phyloP scores from a whole-genome alignment of 805 yeast genomes.

The Cyberlindnera subsufficiens region DNA sequence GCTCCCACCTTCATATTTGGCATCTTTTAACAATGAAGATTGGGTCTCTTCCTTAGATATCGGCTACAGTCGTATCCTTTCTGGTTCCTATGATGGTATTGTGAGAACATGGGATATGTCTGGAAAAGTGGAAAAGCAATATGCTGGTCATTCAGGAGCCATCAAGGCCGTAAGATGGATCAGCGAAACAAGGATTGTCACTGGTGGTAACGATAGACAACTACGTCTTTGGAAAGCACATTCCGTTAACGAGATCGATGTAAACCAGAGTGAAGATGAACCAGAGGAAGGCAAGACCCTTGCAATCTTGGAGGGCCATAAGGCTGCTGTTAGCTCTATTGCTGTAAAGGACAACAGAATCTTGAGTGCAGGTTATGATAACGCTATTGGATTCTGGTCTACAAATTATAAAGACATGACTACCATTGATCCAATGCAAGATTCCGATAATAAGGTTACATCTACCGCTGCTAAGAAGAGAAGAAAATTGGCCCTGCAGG shows the following conservation, averaged over 20 bases:
- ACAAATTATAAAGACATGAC: conserved; percentile 81
- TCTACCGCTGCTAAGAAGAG: conserved; percentile 87
- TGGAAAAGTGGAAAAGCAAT: conserved; percentile 75
- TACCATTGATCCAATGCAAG: conserved; percentile 43
- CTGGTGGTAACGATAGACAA: conserved; percentile 86
- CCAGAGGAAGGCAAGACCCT: conserved; percentile 67
- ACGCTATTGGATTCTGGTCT: conserved; percentile 82
- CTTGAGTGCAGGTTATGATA: conserved; percentile 81
- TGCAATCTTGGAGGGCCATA: conserved; percentile 87
- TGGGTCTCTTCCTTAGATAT: conserved; percentile 76
- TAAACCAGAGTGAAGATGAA: conserved; percentile 34
- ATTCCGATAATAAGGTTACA: conserved; percentile 40
- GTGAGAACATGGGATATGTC: conserved; percentile 83
- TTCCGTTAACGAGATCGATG: conserved; percentile 24
- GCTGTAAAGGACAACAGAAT: conserved; percentile 54
- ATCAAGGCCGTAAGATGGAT: conserved; percentile 80
- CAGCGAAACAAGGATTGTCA: conserved; percentile 65
- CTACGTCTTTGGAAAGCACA: conserved; percentile 82
- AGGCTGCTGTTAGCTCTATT: conserved; percentile 75
- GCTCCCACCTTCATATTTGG: conserved; percentile 88
- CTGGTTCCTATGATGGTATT: conserved; percentile 93
- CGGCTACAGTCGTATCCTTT: conserved; percentile 48
- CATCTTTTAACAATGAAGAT: conserved; percentile 87
- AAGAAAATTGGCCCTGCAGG: conserved; percentile 73
- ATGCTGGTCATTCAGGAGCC: conserved; percentile 85